Evolutionary conservation across 371 early-diverging fungal species (phyloP), one percentile per base, ranked within the genome.

Genomic region (Mucor indicus): DNA sequence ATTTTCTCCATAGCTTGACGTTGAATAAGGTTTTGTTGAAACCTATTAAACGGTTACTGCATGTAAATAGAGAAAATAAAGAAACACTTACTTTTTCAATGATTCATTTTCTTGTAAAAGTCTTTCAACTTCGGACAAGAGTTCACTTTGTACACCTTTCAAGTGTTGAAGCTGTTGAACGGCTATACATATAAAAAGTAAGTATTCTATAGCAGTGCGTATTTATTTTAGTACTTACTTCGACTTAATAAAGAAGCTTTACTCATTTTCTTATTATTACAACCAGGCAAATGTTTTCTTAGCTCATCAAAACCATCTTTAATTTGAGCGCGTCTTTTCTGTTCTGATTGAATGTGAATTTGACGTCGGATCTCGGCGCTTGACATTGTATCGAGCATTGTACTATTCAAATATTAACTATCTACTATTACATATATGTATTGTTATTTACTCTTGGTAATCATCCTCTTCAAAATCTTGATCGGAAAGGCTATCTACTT

Each of bases 261-360:
- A 45, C 75, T 74, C 70, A 80, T 75, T 46, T 80, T 77, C 46
- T 77, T 77, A 46, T 70, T 75, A 38, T 66, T 66, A 35, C 74
- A 74, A 10, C 74, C 74, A 25, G 74, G 74, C 19, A 74, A 56
- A 52, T 74, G 74, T 31, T 74, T 74, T 62, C 68, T 55, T 36
- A 76, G 51, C 50, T 76, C 76, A 61, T 76, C 76, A 47, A 76
- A 76, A 2, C 76, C 76, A 62, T 72, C 72, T 32, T 70, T 70
- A 44, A 76, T 76, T 31, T 76, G 72, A 24, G 76, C 76, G 31
- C 76, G 70, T 46, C 76, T 62, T 44, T 70, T 72, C 36, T 76
- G 76, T 37, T 76, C 76, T 37, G 76, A 76, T 45, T 76, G 76
- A 44, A 76, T 76, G 46, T 76, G 76, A 43, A 76, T 72, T 51